phyloP scores from a whole-genome alignment of 768 basidiomycete species.

The Trametes elegans region DNA sequence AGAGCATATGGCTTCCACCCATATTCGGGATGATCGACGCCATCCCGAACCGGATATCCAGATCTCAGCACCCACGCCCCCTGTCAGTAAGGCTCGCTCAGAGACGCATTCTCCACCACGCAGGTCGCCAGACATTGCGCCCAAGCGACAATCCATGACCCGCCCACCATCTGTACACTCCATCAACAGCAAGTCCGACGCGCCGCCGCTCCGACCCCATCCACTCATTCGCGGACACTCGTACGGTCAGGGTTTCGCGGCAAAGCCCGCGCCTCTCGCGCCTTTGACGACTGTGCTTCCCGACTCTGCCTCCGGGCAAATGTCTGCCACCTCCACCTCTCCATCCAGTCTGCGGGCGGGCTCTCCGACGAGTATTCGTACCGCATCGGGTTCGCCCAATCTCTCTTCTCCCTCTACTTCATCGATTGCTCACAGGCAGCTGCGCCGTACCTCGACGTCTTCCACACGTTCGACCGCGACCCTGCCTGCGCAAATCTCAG shows the following conservation, averaged over 20 bases:
- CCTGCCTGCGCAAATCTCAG: conserved; percentile 41
- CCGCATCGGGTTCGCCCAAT: conserved; percentile 30
- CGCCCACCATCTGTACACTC: conserved; percentile 69
- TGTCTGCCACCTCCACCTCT: conserved; percentile 39
- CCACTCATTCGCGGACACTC: conserved; percentile 77
- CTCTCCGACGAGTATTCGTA: conserved; percentile 39
- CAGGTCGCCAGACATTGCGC: conserved; percentile 34
- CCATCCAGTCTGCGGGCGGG: conserved; percentile 29
- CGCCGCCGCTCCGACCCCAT: conserved; percentile 55
- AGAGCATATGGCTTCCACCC: conserved; percentile 1
- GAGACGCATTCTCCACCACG: conserved; percentile 40
- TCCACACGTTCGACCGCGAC: conserved; percentile 61
- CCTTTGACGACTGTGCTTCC: conserved; percentile 59
- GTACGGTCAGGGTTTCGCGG: conserved; percentile 43
- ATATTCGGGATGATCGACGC: conserved; percentile 13
- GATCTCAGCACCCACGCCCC: conserved; percentile 25
- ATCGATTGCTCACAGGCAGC: conserved; percentile 27
- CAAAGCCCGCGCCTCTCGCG: conserved; percentile 49
- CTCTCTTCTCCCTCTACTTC: conserved; percentile 27
- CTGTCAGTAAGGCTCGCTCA: conserved; percentile 33
- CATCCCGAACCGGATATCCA: conserved; percentile 13
- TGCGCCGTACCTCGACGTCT: conserved; percentile 54
- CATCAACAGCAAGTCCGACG: conserved; percentile 35
- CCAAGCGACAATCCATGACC: conserved; percentile 44
- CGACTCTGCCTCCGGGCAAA: conserved; percentile 43